Evolutionary conservation across 805 yeast species (phyloP), one percentile per base, ranked within the genome.

Genomic region (Myxozyma sirexii): DNA sequence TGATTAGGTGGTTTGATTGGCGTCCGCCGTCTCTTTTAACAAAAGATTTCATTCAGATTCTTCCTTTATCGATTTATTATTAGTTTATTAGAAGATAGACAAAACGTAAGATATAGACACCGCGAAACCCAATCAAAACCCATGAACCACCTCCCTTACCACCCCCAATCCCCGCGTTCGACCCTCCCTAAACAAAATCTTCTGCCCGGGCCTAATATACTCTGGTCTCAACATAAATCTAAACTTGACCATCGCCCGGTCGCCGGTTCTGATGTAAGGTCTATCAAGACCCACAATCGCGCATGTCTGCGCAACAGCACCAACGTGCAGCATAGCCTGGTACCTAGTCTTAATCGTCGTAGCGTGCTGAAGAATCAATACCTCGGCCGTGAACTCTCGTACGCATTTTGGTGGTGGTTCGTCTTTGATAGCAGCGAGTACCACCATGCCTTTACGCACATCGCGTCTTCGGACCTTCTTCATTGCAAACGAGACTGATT

Each of bases 281-380:
- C 62, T 31, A 44, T 63, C 66, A 13, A 63, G 52, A 31, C 56
- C 66, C 4, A 62, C 61, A 19, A 63, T 62, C 6, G 57, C 47
- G 31, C 66, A 62, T 17, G 67, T 63, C 39, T 63, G 67, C 6
- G 62, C 59, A 23, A 63, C 57, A 2, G 67, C 62, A 21, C 67
- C 67, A 19, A 63, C 66, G 19, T 63, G 67, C 21, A 63, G 44
- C 67, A 63, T 63, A 5, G 67, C 66, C 49, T 63, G 65, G 31
- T 63, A 63, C 15, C 64, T 47, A 8, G 57, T 44, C 56, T 62
- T 62, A 35, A 63, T 59, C 1, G 67, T 63, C 7, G 66, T 63
- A 4, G 67, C 65, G 41, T 63, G 65, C 45, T 63, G 66, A n/a
- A 63, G 33, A 17, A 63, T 57, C 24, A 63, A 44, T 12, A 63